Base-by-base conservation (phyloP, 2,329 filamentous ascomycete species). In the Colletotrichum shisoi region DNA sequence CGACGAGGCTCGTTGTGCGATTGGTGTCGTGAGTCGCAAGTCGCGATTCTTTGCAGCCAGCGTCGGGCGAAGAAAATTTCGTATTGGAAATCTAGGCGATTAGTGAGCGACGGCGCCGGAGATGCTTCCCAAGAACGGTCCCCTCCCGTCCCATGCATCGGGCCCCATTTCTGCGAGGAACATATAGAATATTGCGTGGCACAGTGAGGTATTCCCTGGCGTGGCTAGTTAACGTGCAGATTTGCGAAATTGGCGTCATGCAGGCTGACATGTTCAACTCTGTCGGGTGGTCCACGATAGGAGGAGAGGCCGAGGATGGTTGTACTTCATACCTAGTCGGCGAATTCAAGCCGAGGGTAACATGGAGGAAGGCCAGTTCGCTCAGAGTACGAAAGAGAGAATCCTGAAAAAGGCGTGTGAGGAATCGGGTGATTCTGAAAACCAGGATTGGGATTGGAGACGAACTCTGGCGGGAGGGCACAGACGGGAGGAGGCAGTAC, bases 401-500 rank as follows among this genome's bases (percentile, higher is more conserved):
- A 2, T 9, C 31, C 8, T 9, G 17, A 19, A 15, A 31, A 21
- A 12, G 31, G 17, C 34, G 19, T 15, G 3, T 21, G 1, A 3
- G 34, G 21, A 37, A 24, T 21, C 3, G n/a, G 17, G 51, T 3
- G 6, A 12, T 31, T 37, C 17, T 52, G 49, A 4, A 52, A 19
- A 13, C 31, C 24, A 17, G 4, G 19, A 37, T 6, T 57, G 17
- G n/a, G n/a, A 21, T 39, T 53, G 3, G n/a, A 21, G 51, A 39
- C 15, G 37, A 34, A 13, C n/a, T 21, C 39, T 21, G 51, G 21
- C 19, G 51, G 61, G 31, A 37, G 45, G n/a, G 53, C 53, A 63
- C 61, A 45, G 61, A 63, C 53, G 46, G 53, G 13, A 49, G 39
- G 34, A 19, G 24, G 42, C 53, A 34, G 31, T 58, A 40, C 21